Evolutionary conservation across 331 rosid genomes (phyloP).

Genomic region (Quercus lobata): DNA sequence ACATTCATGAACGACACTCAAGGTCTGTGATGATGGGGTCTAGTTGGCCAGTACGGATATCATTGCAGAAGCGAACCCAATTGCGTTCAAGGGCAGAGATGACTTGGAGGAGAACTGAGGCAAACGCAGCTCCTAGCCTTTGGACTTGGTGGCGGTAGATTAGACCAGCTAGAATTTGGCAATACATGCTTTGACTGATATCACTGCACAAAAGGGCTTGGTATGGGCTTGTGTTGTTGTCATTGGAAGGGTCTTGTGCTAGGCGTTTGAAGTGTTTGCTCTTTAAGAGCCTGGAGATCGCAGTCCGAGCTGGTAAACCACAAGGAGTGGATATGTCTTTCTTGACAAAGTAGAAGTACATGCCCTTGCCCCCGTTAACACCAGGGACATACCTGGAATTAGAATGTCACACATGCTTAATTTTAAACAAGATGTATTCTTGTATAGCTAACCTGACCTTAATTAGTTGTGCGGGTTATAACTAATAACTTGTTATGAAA

Average conservation of each 20-base stretch:
- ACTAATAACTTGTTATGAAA: no score
- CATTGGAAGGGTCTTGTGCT: slow-evolving; percentile 51
- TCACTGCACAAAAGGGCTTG: slow-evolving; percentile 65
- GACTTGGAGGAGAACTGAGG: slow-evolving; percentile 72
- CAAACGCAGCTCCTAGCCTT: slow-evolving; percentile 78
- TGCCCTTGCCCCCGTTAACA: slow-evolving; percentile 72
- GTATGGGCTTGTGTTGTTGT: slow-evolving; percentile 70
- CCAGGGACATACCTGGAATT: slow-evolving; percentile 50
- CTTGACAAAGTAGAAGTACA: slow-evolving; percentile 74
- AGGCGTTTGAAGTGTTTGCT: slow-evolving; percentile 82
- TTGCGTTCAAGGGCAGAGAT: slow-evolving; percentile 68
- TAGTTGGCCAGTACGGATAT: slow-evolving; percentile 46
- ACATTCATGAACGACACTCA: slow-evolving; percentile 55
- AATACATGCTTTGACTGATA: slow-evolving; percentile 83
- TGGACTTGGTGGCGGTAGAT: slow-evolving; percentile 66
- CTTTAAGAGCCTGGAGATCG: slow-evolving; percentile 81
- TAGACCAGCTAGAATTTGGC: slow-evolving; percentile 72
- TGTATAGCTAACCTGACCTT: neutral
- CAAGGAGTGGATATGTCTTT: slow-evolving; percentile 69
- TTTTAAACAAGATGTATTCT: neutral
- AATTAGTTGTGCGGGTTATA: no score
- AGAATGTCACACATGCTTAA: neutral
- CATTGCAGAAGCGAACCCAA: slow-evolving; percentile 53
- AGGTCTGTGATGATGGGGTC: slow-evolving; percentile 38
- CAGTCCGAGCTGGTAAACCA: slow-evolving; percentile 73